Evolutionary conservation across 2,329 filamentous ascomycete genomes (phyloP), one percentile per base, ranked within the genome.

Genomic region (Cladophialophora yegresii): DNA sequence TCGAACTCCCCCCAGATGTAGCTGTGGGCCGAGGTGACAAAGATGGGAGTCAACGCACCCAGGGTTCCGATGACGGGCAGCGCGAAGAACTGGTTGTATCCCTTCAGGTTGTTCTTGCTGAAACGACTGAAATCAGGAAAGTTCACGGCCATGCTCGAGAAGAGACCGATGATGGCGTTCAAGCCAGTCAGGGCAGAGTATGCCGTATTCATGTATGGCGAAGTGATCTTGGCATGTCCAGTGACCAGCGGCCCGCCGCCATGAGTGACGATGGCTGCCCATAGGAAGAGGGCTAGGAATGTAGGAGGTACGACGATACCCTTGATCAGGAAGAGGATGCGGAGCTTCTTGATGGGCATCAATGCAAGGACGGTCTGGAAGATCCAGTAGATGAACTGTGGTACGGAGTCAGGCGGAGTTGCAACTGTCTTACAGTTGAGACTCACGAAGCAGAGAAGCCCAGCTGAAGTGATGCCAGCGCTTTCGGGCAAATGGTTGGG

Each of bases 131-230:
- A 79, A 71, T 79, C 78, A 5, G 81, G 77, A 72, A 83, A 83
- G 70, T 84, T 84, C 61, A 83, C 79, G 1, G 81, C 80, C 63
- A 82, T 75, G 12, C 75, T 78, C n/a, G n/a, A n/a, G 72, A 82
- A 83, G 9, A 81, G 77, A 20, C 82, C 81, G 23, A 81, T 82
- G 33, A 83, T 80, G 13, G 77, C 78, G 47, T 80, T 81, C 59
- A 82, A 71, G 2, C 77, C 78, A 2, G 79, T 78, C 22, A 82
- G 68, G 16, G 75, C 76, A 1, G 77, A 79, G 73, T 79, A 82
- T 10, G 76, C 74, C 4, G 76, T 77, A 23, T 78, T 79, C 73
- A 79, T 80, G 49, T 80, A 80, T 0, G 74, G 72, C 4, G 73
- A 76, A 13, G 70, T 75, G 49, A 79, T 70, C 32, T 74, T 63